A percentile compares a stretch with the other conserved stretches of the same genome.
phyloP scores from a whole-genome alignment of 202 grass and related monocot species.

The Zoysia matrella region DNA sequence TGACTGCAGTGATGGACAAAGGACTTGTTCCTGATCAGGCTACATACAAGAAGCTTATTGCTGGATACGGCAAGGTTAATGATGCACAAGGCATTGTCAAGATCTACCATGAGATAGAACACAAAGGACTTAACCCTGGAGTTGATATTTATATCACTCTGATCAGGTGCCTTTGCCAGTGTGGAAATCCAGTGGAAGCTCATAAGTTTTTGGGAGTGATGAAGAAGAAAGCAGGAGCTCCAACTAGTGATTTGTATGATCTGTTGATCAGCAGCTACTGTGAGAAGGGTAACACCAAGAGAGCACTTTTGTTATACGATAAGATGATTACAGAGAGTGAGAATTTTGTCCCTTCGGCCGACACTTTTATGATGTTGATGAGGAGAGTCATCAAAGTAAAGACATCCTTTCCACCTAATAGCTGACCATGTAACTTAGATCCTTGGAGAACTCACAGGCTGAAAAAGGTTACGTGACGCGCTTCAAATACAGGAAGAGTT shows the following conservation, averaged over 20 bases:
- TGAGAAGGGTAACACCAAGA: slow-evolving; percentile 58
- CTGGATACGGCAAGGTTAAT: slow-evolving; percentile 55
- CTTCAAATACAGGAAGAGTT: neutral
- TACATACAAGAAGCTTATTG: slow-evolving; percentile 57
- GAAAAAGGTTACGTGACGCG: neutral
- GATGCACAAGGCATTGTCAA: slow-evolving; percentile 58
- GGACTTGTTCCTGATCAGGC: slow-evolving; percentile 61
- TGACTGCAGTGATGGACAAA: slow-evolving; percentile 59
- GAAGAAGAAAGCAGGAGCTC: slow-evolving; percentile 48
- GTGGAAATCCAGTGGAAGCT: slow-evolving; percentile 69
- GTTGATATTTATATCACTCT: slow-evolving; percentile 44
- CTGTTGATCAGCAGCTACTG: slow-evolving; percentile 60
- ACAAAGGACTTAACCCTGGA: slow-evolving; percentile 45
- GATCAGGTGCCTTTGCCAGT: slow-evolving; percentile 60
- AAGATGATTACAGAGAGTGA: slow-evolving; percentile 54
- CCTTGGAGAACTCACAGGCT: neutral
- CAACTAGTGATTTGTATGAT: slow-evolving; percentile 49
- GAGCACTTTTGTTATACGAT: slow-evolving; percentile 74
- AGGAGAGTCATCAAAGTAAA: slow-evolving; percentile 53
- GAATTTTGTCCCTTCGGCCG: slow-evolving; percentile 51
- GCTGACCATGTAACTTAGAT: slow-evolving; percentile 8
- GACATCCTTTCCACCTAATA: neutral
- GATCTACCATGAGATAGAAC: slow-evolving; percentile 82
- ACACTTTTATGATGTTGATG: slow-evolving; percentile 60
- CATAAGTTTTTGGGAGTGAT: slow-evolving; percentile 64